Percentiles rank a stretch among this genome's conserved stretches.
These are phyloP conservation scores for Candida namnaoensis DNA, from an alignment of 805 yeast species.

Conservation along the genomic window DNA sequence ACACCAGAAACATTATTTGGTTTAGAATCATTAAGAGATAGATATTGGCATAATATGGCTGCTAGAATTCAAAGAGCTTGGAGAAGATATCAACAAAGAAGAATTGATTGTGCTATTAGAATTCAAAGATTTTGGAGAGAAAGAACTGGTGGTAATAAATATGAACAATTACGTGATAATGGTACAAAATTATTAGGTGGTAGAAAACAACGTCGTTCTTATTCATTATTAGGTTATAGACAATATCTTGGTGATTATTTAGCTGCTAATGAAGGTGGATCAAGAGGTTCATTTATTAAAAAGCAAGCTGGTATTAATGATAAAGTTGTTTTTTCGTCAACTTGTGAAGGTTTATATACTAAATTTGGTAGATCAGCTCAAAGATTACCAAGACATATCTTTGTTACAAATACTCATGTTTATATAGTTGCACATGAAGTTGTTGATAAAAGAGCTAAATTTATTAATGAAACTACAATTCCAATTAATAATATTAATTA, in stretches of 20 bases:
- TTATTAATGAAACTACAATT: constrained; percentile 55
- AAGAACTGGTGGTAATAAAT: constrained; percentile 72
- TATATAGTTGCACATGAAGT: constrained; percentile 69
- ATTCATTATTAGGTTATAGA: constrained; percentile 81
- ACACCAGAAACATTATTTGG: constrained; percentile 96
- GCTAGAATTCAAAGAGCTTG: constrained; percentile 96
- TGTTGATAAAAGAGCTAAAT: constrained; percentile 49
- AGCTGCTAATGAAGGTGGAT: constrained; percentile 70
- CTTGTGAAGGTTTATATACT: constrained; percentile 73
- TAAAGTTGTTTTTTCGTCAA: constrained; percentile 63
- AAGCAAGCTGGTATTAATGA: constrained; percentile 65
- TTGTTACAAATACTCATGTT: constrained; percentile 55
- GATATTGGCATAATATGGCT: constrained; percentile 98
- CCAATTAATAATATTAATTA: constrained; percentile 51
- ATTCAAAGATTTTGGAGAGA: constrained; percentile 81
- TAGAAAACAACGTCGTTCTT: constrained; percentile 81
- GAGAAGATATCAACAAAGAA: constrained; percentile 72
- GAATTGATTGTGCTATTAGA: constrained; percentile 77
- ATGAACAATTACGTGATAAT: constrained; percentile 75
- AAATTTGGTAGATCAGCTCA: constrained; percentile 91
- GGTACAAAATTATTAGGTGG: constrained; percentile 66
- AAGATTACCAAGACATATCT: constrained; percentile 62
- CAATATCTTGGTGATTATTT: constrained; percentile 93
- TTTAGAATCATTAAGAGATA: constrained; percentile 91
- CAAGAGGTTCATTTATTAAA: constrained; percentile 68